A percentile compares a stretch with the other conserved stretches of the same genome.
Evolutionary conservation across 306 rosid genomes (phyloP).

Genomic region (Corylus heterophylla): DNA sequence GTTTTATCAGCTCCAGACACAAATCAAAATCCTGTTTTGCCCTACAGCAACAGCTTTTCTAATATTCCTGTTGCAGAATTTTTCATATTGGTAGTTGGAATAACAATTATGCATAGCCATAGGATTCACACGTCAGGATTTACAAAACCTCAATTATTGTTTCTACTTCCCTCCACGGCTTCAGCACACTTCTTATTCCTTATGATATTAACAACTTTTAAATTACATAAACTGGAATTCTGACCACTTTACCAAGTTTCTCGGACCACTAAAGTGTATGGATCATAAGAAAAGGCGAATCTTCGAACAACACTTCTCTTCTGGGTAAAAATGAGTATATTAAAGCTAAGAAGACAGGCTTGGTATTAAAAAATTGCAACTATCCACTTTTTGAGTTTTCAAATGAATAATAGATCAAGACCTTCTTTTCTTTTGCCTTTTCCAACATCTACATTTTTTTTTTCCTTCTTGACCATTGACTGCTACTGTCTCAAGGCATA

Average conservation of each 20-base stretch:
- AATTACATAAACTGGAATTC: slow-evolving; percentile 7
- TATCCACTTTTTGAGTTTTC: slow-evolving; percentile 25
- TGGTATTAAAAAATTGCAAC: slow-evolving; percentile 17
- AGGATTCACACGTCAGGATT: neutral
- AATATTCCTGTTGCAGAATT: slow-evolving; percentile 15
- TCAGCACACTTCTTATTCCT: neutral
- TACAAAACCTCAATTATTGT: neutral
- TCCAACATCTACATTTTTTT: slow-evolving; percentile 7
- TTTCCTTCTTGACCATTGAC: slow-evolving; percentile 31
- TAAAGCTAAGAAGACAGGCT: slow-evolving; percentile 7
- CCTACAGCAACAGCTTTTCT: neutral
- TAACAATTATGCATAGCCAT: neutral
- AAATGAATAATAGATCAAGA: slow-evolving; percentile 16
- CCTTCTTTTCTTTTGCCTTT: slow-evolving; percentile 20
- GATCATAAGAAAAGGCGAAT: slow-evolving; percentile 8
- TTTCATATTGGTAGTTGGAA: neutral
- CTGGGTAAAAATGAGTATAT: slow-evolving; percentile 1
- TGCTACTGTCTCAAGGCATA: slow-evolving; percentile 19
- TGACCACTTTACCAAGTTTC: slow-evolving; percentile 4
- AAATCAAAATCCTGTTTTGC: neutral
- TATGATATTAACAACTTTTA: slow-evolving; percentile 9
- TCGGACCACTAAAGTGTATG: slow-evolving; percentile 6
- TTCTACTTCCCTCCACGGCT: neutral
- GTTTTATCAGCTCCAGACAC: neutral
- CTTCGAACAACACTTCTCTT: slow-evolving; percentile 14